phyloP scores from a whole-genome alignment of 345 rosid genomes.

The Mangifera indica region DNA sequence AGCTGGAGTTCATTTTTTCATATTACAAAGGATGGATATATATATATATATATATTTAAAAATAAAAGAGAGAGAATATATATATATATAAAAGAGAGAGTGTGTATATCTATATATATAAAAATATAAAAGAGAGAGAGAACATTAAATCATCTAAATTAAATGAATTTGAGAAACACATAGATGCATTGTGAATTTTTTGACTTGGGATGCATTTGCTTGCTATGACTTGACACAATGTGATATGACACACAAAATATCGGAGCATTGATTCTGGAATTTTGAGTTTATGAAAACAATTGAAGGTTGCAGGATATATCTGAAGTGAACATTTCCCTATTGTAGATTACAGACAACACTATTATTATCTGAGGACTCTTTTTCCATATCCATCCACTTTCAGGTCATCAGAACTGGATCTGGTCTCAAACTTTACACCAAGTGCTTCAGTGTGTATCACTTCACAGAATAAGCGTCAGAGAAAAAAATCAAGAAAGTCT shows the following conservation, averaged over 20 bases:
- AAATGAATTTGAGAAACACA: no score
- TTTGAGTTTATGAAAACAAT: no score
- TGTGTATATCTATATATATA: no score
- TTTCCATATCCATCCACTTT: conserved; percentile 12
- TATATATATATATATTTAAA: no score
- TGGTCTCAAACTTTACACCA: conserved; percentile 23
- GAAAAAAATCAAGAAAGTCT: conserved; percentile 52
- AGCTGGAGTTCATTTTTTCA: not conserved
- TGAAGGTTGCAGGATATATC: no score
- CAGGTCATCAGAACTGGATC: conserved; percentile 35
- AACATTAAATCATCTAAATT: no score
- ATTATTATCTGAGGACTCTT: not conserved
- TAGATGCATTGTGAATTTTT: no score
- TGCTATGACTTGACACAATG: not conserved
- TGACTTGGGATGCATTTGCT: not conserved
- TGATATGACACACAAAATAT: not conserved
- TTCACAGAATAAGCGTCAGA: conserved; percentile 25
- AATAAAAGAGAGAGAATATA: no score
- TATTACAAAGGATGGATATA: no score
- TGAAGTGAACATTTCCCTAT: no score
- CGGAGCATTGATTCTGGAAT: not conserved
- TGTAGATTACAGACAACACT: not conserved
- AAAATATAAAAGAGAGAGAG: no score
- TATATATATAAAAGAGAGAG: no score
- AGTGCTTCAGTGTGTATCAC: conserved; percentile 24